These are phyloP conservation scores for Pseudozyma pruni DNA, from an alignment of 1,284 basidiomycete genomes.

Conservation along the genomic window DNA sequence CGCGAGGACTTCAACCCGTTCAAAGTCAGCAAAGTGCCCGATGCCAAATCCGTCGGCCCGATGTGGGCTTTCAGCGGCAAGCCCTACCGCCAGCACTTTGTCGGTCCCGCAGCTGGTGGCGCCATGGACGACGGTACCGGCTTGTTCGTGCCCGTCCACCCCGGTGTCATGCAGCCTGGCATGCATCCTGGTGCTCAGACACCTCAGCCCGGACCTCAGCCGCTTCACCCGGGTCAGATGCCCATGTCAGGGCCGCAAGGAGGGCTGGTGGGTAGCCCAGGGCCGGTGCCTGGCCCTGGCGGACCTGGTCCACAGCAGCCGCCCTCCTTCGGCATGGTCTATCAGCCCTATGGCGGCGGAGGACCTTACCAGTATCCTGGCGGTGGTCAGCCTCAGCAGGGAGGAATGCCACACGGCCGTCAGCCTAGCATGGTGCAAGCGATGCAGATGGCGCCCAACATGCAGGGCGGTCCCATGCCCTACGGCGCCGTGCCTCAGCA, in stretches of 20 bases:
- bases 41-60: slow-evolving; percentile 77
- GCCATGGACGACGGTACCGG: slow-evolving; percentile 35
- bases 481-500: slow-evolving; percentile 52
- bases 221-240: slow-evolving; percentile 34
- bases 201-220: slow-evolving; percentile 33
- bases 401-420: slow-evolving; percentile 29
- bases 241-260: slow-evolving; percentile 17
- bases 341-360: slow-evolving; percentile 47
- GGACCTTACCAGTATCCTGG: slow-evolving; percentile 47
- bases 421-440: slow-evolving; percentile 37
- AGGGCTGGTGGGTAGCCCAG: slow-evolving; percentile 13
- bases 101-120: slow-evolving; percentile 24
- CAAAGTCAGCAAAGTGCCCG: slow-evolving; percentile 82
- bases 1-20: slow-evolving; percentile 96
- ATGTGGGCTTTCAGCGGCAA: slow-evolving; percentile 90
- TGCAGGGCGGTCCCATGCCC: slow-evolving; percentile 43
- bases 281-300: slow-evolving; percentile 15
- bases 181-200: slow-evolving; percentile 39
- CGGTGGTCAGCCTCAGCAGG: slow-evolving; percentile 30
- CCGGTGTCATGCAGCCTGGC: slow-evolving; percentile 39
- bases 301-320: slow-evolving; percentile 29
- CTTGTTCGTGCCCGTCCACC: slow-evolving; percentile 28
- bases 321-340: slow-evolving; percentile 53
- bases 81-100: slow-evolving; percentile 80
- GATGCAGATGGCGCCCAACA: slow-evolving; percentile 38